These are phyloP conservation scores for Fusarium ramigenum DNA, from an alignment of 2,329 filamentous ascomycete genomes.

Conservation along the genomic window DNA sequence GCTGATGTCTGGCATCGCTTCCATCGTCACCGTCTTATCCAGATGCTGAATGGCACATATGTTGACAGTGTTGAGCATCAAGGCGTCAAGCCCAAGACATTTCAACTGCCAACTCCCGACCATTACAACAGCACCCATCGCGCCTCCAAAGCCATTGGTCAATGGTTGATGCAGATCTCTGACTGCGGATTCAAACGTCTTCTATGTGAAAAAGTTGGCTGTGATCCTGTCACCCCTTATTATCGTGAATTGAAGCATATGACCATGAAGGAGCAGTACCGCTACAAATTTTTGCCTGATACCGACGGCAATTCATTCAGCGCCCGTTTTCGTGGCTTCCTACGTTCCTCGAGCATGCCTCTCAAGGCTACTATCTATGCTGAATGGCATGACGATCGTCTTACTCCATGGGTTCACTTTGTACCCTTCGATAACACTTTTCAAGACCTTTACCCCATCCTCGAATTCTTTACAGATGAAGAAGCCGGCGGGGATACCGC, in stretches of 20 bases:
- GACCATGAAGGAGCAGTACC: slow-evolving; percentile 60
- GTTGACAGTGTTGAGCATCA: slow-evolving; percentile 59
- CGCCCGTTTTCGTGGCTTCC: slow-evolving; percentile 70
- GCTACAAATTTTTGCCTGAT: slow-evolving; percentile 74
- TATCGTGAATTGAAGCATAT: slow-evolving; percentile 46
- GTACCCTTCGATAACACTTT: slow-evolving; percentile 76
- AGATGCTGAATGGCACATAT: slow-evolving; percentile 73
- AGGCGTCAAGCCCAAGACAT: slow-evolving; percentile 55
- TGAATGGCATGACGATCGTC: slow-evolving; percentile 78
- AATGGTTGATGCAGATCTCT: slow-evolving; percentile 53
- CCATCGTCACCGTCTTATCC: slow-evolving; percentile 75
- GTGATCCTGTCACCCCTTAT: slow-evolving; percentile 52
- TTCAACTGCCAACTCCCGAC: slow-evolving; percentile 55
- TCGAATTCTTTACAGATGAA: slow-evolving; percentile 72
- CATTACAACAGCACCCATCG: slow-evolving; percentile 55
- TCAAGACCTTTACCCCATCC: slow-evolving; percentile 70
- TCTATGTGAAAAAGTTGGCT: slow-evolving; percentile 51
- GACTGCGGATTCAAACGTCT: slow-evolving; percentile 57
- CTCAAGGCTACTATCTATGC: slow-evolving; percentile 78
- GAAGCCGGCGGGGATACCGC: slow-evolving; percentile 58
- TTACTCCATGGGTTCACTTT: slow-evolving; percentile 77
- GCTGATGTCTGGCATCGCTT: slow-evolving; percentile 72
- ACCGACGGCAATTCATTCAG: slow-evolving; percentile 75
- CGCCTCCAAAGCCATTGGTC: slow-evolving; percentile 49
- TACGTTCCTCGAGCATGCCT: slow-evolving; percentile 70